A percentile compares a stretch with the other conserved stretches of the same genome.
Evolutionary conservation across 1,139 yeast genomes (phyloP).

Genomic region (Candida sp.): DNA sequence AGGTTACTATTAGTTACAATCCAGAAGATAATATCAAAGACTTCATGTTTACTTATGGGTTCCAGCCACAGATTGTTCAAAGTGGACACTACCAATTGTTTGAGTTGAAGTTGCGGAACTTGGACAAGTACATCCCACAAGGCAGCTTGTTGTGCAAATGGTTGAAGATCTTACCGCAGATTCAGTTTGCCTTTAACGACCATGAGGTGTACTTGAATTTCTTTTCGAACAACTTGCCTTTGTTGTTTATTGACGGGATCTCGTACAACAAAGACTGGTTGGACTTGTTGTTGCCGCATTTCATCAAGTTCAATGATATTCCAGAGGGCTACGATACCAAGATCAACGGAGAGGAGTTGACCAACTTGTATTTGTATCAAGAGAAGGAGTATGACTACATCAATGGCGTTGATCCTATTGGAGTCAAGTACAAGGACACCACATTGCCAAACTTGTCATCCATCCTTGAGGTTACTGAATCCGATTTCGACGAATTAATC

Average conservation of each 20-base stretch:
- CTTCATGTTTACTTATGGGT: conserved; percentile 62
- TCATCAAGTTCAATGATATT: conserved; percentile 12
- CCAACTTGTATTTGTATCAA: conserved; percentile 24
- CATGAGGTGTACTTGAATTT: conserved; percentile 22
- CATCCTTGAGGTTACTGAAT: conserved; percentile 3
- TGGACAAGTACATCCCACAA: conserved; percentile 9
- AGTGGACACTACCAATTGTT: conserved; percentile 14
- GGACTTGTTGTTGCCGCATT: conserved; percentile 13
- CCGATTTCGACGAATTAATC: conserved; percentile 3
- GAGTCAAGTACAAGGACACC: conserved; percentile 15
- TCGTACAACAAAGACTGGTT: conserved; percentile 20
- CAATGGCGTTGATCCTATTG: conserved; percentile 28
- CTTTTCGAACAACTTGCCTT: conserved; percentile 18
- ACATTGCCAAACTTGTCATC: background rate
- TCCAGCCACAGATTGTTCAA: conserved; percentile 40
- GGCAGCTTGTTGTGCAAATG: conserved; percentile 23
- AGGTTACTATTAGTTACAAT: conserved; percentile 50
- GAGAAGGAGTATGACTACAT: conserved; percentile 29
- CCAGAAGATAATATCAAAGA: conserved; percentile 48
- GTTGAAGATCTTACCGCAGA: conserved; percentile 28
- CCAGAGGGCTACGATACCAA: conserved; percentile 13
- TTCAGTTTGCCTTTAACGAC: conserved; percentile 21
- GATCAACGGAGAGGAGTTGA: conserved; percentile 16
- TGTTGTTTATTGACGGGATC: conserved; percentile 18
- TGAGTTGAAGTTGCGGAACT: conserved; percentile 14